Evolutionary conservation across 805 yeast genomes (phyloP).

Genomic region (Candida maltosa): DNA sequence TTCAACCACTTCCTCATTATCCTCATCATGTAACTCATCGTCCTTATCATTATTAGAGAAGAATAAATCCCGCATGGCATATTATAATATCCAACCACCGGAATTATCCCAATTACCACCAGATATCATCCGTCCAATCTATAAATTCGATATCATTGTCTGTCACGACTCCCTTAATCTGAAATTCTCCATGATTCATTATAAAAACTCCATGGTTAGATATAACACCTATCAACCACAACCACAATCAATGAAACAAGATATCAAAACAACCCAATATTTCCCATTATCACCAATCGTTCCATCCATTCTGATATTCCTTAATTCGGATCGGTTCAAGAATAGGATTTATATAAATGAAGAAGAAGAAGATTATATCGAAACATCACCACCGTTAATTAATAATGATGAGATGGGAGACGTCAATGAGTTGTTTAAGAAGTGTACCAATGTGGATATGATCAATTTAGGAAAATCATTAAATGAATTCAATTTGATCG

Average conservation of each 20-base stretch:
- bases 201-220: constrained; percentile 1
- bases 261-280: no score
- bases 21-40: neutral
- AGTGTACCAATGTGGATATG: constrained; percentile 13
- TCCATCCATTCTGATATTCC: constrained; percentile 28
- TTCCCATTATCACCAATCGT: constrained; percentile 22
- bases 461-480: constrained; percentile 44
- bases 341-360: constrained; percentile 27
- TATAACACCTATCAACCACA: neutral
- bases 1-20: neutral
- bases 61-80: neutral
- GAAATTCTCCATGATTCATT: constrained; percentile 20
- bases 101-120: constrained; percentile 42
- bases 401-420: constrained; percentile 9
- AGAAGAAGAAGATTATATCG: constrained; percentile 15
- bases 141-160: constrained; percentile 43
- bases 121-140: constrained; percentile 42
- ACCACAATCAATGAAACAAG: constrained; percentile 2
- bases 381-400: constrained; percentile 10
- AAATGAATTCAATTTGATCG: constrained; percentile 48
- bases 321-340: constrained; percentile 29
- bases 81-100: constrained; percentile 22
- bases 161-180: constrained; percentile 40
- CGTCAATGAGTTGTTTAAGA: neutral
- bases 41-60: neutral